Conservation (phyloP, 768 basidiomycete genomes). For the Boletus bicolor region DNA sequence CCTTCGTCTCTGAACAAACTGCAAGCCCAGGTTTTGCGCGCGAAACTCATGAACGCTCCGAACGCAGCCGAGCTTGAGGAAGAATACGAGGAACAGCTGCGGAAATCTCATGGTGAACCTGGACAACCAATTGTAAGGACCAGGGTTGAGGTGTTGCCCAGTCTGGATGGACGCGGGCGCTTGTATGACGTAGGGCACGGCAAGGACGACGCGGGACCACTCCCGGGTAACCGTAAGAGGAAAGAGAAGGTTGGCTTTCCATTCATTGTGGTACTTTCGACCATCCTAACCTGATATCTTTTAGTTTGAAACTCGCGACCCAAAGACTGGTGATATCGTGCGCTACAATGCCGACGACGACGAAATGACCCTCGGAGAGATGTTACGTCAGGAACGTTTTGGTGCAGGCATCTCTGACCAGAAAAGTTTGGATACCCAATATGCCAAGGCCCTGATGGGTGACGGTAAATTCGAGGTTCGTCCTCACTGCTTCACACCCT, state of each 20-base stretch:
- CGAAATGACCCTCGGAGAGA: conserved; percentile 77
- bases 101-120: conserved; percentile 44
- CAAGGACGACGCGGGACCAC: conserved; percentile 48
- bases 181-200: conserved; percentile 90
- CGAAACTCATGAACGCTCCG: conserved; percentile 80
- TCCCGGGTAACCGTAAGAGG: conserved; percentile 74
- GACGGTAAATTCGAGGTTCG: conserved; percentile 85
- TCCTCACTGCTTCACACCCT: background rate
- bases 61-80: conserved; percentile 75
- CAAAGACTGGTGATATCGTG: conserved; percentile 85
- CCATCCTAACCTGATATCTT: background rate
- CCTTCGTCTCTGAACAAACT: conserved; percentile 85
- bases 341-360: conserved; percentile 93
- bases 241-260: conserved; percentile 56
- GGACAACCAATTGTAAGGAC: conserved; percentile 43
- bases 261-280: background rate
- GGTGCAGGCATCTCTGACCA: conserved; percentile 87
- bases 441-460: conserved; percentile 82
- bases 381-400: conserved; percentile 91
- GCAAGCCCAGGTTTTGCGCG: conserved; percentile 89
- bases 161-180: conserved; percentile 77
- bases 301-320: conserved; percentile 85
- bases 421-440: conserved; percentile 86
- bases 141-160: conserved; percentile 83
- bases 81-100: conserved; percentile 76